Base-by-base conservation (phyloP, 139 green algal genomes). In the Tetraselmis striata region DNA sequence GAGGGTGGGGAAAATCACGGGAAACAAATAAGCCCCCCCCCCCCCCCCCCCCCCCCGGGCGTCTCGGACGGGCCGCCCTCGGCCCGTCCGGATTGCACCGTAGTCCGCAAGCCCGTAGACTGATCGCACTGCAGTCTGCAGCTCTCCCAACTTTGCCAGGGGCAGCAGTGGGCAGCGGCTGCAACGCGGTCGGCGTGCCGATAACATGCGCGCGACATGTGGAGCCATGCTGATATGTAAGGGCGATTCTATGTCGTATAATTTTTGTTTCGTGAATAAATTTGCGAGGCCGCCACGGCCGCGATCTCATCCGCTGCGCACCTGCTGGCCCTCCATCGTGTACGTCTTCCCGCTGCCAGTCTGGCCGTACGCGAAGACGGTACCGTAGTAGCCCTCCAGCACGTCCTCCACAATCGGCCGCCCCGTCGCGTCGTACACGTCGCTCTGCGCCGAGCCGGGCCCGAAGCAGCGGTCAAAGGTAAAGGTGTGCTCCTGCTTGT, bases 401-500 rank as follows among this genome's bases (percentile, higher is more conserved):
- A 87, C 76, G 76, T 87, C 80, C 59, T 87, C 79, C 27, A 87
- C 59, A 29, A 87, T n/a, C 2, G 80, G 80, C 22, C 84, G 45
- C 2, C 59, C 80, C 23, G 80, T 32, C 18, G 28, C 77, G 27
- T 84, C 59, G 84, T 82, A 87, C 80, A 87, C 84, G 27, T 86
- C 84, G 5, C 30, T 31, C 79, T 88, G 84, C 59, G 28, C 30
- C 24, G 74, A 31, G 32, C 82, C 76, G 11, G 26, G 31, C n/a
- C 2, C 76, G 58, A 84, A 84, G 18, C 45, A 67, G 45, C 83
- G 78, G 88, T 98, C 94, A 81, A 93, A 98, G 22, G 25, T 31
- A 67, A 98, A 95, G 31, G 77, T 79, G 84, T 94, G 88, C 11
- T 95, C 90, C 87, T 93, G 93, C 80, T 85, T 87, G 24, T 94